Evolutionary conservation across 116 monocot species (phyloP).

Genomic region (Dioscorea cayenensis): DNA sequence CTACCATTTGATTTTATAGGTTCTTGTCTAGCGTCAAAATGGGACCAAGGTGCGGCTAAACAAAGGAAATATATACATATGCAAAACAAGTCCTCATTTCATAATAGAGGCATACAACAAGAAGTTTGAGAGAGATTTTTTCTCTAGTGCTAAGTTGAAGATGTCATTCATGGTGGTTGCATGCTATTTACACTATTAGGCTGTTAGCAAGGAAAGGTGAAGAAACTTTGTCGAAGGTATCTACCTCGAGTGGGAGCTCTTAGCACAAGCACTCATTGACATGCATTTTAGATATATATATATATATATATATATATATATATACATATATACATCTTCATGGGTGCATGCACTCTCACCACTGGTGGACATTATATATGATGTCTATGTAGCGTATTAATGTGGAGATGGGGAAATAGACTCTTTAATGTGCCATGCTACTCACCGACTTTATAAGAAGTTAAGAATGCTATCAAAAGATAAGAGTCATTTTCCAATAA

Average conservation of each 20-base stretch:
- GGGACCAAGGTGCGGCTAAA: not conserved
- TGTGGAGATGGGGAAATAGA: not conserved
- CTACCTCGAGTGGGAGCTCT: not conserved
- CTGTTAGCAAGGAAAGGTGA: constrained; percentile 2
- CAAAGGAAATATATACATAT: constrained; percentile 22
- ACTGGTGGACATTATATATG: not conserved
- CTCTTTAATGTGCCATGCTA: not conserved
- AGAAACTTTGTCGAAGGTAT: not conserved
- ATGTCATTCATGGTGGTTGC: constrained; percentile 11
- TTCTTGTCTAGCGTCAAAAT: not conserved
- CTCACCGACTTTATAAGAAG: not conserved
- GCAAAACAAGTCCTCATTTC: constrained; percentile 12
- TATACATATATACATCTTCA: no score
- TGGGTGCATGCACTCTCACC: no score
- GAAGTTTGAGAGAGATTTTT: constrained; percentile 32
- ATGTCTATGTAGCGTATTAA: not conserved
- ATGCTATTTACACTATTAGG: constrained; percentile 14
- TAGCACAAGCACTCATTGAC: constrained; percentile 16
- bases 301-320: no score
- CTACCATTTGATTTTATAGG: not conserved
- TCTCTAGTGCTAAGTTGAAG: constrained; percentile 15
- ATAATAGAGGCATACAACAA: constrained; percentile 15
- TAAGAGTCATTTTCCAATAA: not conserved
- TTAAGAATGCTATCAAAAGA: not conserved
- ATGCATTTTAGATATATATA: not conserved